Base-by-base conservation (phyloP, 768 basidiomycete genomes). In the Termitomyces sp. region DNA sequence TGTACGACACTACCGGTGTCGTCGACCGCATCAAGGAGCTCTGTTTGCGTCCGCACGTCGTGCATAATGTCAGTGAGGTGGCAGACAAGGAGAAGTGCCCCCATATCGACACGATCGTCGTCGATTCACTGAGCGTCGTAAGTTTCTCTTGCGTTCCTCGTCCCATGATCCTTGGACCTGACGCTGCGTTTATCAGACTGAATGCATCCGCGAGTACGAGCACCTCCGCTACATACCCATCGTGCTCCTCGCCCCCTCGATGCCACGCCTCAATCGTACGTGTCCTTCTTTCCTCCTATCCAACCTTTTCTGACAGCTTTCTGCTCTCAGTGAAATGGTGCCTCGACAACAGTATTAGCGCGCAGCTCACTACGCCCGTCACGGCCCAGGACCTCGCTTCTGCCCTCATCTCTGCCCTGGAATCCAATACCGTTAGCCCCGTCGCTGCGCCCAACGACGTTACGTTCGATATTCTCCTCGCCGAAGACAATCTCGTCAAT, bases 171-270 rank as follows among this genome's bases (percentile, higher is more conserved):
- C 36, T 56, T 22, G 34, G 60, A 14, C 16, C 40, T 53, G 33
- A 57, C 14, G 22, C 55, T 24, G 40, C 27, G 24, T 18, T 53
- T 54, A 55, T 13, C 64, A 96, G 93, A 94, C 93, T 24, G 94
- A 97, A 69, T 84, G 80, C 62, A 81, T 98, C 56, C 85, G 96
- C 51, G 95, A 97, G 69, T 82, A 90, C 61, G 97, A 99, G 67
- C 93, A 96, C 68, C 76, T 99, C 57, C 86, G 97, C 48, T 98
- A 98, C 68, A 97, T 99, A 61, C 97, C 97, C 0, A 90, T 98
- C 58, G 94, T 98, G 2, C 82, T 99, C 14, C 79, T 96, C 22
- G 87, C 90, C 9, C 92, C 94, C 1, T 85, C 83, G 12, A 82
- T 89, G 73, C 86, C 86, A 8, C 82, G 85, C 14, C 76, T 92